Base-by-base conservation (phyloP, 495 filamentous ascomycete species). In the Penicillium bovifimosum region DNA sequence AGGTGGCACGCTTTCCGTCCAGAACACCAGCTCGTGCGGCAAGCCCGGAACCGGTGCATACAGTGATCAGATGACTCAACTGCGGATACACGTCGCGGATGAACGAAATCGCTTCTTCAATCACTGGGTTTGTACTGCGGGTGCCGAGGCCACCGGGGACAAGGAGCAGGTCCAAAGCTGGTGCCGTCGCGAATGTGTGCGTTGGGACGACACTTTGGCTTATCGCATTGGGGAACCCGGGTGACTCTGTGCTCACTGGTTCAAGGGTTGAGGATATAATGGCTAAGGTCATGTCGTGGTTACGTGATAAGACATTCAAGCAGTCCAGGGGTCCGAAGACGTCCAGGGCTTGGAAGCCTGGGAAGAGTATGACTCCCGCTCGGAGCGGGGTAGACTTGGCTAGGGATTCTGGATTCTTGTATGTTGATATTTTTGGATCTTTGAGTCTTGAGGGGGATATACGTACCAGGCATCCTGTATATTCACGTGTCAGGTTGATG, bases 141-240 rank as follows among this genome's bases (percentile, higher is more conserved):
- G 71, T 65, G 17, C 86, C 86, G 2, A 66, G 9, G 0, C 86
- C 86, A 5, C 86, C 86, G 0, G 84, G 86, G 3, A 90, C 68
- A 40, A 90, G 61, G 4, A 90, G 73, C 9, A 87, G 77, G 39
- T 90, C 85, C 5, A 88, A 39, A 2, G 48, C 29, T 6, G 64
- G 66, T 0, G 62, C 42, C 2, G 52, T 65, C 10, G 50, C 55
- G 58, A 81, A 85, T 1, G 82, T 84, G 65, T 83, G 83, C 3
- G 85, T 88, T 16, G 85, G 83, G 6, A 83, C 53, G 27, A 86
- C 59, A 43, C 50, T 48, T 52, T 83, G 68, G 11, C 63, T 49
- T 36, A 78, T 66, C 11, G 60, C 52, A 9, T 17, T 31, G 5
- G 58, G 53, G 16, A 5, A 56, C 10, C 7, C 10, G 6, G 60